Evolutionary conservation across 2,329 filamentous ascomycete species (phyloP), one percentile per base, ranked within the genome.

Genomic region (Hypoxylon rubiginosum): DNA sequence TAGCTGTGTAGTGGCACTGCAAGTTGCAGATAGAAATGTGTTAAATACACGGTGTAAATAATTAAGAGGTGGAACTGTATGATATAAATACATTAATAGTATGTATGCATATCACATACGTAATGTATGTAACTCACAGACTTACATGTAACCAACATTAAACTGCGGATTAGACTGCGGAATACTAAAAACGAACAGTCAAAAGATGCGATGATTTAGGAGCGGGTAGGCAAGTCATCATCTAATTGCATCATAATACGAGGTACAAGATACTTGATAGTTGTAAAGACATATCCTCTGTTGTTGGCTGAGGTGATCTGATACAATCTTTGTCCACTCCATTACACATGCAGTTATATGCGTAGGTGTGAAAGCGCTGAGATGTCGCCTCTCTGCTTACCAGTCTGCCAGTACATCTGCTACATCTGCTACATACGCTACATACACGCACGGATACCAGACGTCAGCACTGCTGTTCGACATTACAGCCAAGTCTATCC

Each of bases 401-500:
- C 36, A 2, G n/a, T 5, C 6, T 19, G 4, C 10, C n/a, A 4
- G 15, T 4, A 19, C 19, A n/a, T 6, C 9, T 19, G 39, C n/a
- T 43, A 43, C 34, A 49, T 43, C 51, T 45, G 52, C 58, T 56
- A 56, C 43, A 30, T 58, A 41, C 55, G n/a, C 21, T 50, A 51
- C 26, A 51, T 26, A 26, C 13, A 48, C 26, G 10, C 21, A 39
- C 17, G 36, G 24, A 59, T 55, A 53, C 15, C 17, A 36, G 52
- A 61, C 48, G 63, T 65, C 62, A 54, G 51, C 57, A 57, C 13
- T 49, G 34, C n/a, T 17, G 17, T 43, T 43, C 39, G 49, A 17
- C 48, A 45, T 39, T 39, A 43, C 36, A 49, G 21, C 56, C 46
- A 50, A 32, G 48, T 34, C 28, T 30, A 58, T 55, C 55, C 32